Percentiles rank a stretch among this genome's conserved stretches.
Evolutionary conservation across 495 filamentous ascomycete genomes (phyloP).

Genomic region (Penicillium tannophilum): DNA sequence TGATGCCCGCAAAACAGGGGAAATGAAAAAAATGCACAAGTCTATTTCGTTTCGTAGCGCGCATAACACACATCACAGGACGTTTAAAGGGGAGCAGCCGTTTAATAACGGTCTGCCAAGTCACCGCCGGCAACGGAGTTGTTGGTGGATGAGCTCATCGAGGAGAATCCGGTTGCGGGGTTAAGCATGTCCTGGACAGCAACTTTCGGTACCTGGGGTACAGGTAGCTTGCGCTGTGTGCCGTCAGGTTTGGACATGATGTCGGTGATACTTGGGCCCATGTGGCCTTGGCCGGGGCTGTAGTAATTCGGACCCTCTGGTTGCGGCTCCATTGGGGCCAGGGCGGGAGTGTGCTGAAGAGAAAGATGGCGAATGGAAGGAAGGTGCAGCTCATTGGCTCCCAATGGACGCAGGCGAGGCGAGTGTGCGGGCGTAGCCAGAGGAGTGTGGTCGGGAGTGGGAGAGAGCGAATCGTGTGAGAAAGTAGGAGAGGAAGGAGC

Average conservation of each 20-base stretch:
- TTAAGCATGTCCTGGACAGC: slow-evolving; percentile 85
- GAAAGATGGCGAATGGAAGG: slow-evolving; percentile 88
- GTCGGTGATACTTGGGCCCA: slow-evolving; percentile 81
- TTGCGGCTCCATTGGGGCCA: slow-evolving; percentile 89
- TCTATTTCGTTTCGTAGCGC: slow-evolving; percentile 51
- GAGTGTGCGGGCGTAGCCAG: slow-evolving; percentile 95
- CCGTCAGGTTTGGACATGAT: slow-evolving; percentile 89
- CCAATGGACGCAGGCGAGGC: slow-evolving; percentile 80
- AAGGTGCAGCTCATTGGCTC: slow-evolving; percentile 69
- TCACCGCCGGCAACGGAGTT: slow-evolving; percentile 51
- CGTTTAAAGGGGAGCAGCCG: slow-evolving; percentile 1
- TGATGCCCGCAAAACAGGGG: slow-evolving; percentile 33
- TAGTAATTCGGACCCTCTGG: slow-evolving; percentile 59
- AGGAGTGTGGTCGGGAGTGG: slow-evolving; percentile 95
- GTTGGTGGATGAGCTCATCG: slow-evolving; percentile 53
- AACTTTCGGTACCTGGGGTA: slow-evolving; percentile 86
- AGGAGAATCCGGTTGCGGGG: slow-evolving; percentile 61
- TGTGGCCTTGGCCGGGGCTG: slow-evolving; percentile 51
- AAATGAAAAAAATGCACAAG: slow-evolving; percentile 43
- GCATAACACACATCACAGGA: slow-evolving; percentile 33
- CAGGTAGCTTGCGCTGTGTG: slow-evolving; percentile 88
- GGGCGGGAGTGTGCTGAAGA: slow-evolving; percentile 82
- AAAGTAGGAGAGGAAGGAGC: slow-evolving; percentile 97
- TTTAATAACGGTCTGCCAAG: slow-evolving; percentile 44
- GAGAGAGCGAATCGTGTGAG: slow-evolving; percentile 93